These are phyloP conservation scores for Gossypium anomalum DNA, from an alignment of 345 rosid species.

Conservation along the genomic window DNA sequence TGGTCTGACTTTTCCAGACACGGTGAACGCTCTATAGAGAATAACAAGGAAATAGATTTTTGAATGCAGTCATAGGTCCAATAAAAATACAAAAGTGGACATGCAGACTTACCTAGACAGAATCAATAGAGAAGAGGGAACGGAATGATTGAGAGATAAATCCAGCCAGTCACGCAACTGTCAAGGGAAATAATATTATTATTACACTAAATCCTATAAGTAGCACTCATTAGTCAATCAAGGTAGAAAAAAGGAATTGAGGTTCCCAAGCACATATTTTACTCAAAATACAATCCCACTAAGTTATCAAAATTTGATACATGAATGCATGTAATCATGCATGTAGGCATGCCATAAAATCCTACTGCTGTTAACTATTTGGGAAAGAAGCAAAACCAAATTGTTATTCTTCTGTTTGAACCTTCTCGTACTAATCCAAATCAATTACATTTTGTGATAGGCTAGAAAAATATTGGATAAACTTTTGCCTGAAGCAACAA, in stretches of 20 bases:
- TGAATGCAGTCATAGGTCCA: conserved; percentile 8
- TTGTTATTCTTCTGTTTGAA: not conserved
- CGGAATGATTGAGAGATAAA: conserved; percentile 83
- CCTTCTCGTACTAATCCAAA: not conserved
- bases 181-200: conserved; percentile 23
- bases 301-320: not conserved
- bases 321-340: not conserved
- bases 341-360: not conserved
- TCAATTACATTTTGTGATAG: not conserved
- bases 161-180: conserved; percentile 94
- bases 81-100: conserved; percentile 15
- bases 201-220: not conserved
- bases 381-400: not conserved
- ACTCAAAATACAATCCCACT: not conserved
- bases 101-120: conserved; percentile 62
- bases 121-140: conserved; percentile 90
- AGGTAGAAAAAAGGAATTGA: not conserved
- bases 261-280: not conserved
- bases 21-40: conserved; percentile 68
- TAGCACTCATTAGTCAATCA: not conserved
- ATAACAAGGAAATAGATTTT: not conserved
- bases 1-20: conserved; percentile 88
- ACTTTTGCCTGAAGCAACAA: not conserved
- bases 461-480: not conserved
- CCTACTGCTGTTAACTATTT: not conserved